These are phyloP conservation scores for Amanita muscaria DNA, from an alignment of 768 basidiomycete species.

Conservation along the genomic window DNA sequence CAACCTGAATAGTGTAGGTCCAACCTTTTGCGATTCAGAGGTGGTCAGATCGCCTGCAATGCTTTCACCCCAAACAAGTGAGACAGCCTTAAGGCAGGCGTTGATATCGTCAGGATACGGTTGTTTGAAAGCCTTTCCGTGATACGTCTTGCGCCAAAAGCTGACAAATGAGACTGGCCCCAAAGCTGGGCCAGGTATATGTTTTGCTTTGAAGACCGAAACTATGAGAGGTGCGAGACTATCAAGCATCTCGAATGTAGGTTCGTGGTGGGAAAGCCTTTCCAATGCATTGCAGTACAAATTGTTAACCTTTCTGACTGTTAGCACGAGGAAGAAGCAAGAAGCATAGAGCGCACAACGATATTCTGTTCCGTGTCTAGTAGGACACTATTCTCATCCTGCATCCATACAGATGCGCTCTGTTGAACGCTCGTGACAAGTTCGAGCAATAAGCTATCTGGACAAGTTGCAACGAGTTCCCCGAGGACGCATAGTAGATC, in stretches of 20 bases:
- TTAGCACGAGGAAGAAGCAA: background rate
- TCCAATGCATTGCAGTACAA: constrained; percentile 40
- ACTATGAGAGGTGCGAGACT: constrained; percentile 36
- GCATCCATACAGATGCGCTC: constrained; percentile 43
- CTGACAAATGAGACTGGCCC: constrained; percentile 45
- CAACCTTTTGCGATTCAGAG: background rate
- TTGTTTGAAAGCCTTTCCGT: constrained; percentile 27
- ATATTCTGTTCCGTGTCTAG: constrained; percentile 35
- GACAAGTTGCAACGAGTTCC: constrained; percentile 21
- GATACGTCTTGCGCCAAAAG: constrained; percentile 54
- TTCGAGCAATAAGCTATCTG: constrained; percentile 21
- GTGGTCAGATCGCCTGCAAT: background rate
- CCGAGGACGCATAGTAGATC: constrained; percentile 25
- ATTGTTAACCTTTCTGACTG: constrained; percentile 20
- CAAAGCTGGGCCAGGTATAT: constrained; percentile 34
- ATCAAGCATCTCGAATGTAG: constrained; percentile 32
- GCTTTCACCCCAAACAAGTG: constrained; percentile 24
- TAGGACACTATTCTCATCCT: constrained; percentile 34
- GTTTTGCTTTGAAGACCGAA: constrained; percentile 37
- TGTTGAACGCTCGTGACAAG: constrained; percentile 29
- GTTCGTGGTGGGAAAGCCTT: constrained; percentile 28
- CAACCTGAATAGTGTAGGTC: background rate
- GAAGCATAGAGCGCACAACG: constrained; percentile 29
- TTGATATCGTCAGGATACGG: constrained; percentile 35
- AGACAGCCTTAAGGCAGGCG: constrained; percentile 35